These are phyloP conservation scores for Zygoascus hellenicus DNA, from an alignment of 1,139 yeast genomes.

Conservation along the genomic window DNA sequence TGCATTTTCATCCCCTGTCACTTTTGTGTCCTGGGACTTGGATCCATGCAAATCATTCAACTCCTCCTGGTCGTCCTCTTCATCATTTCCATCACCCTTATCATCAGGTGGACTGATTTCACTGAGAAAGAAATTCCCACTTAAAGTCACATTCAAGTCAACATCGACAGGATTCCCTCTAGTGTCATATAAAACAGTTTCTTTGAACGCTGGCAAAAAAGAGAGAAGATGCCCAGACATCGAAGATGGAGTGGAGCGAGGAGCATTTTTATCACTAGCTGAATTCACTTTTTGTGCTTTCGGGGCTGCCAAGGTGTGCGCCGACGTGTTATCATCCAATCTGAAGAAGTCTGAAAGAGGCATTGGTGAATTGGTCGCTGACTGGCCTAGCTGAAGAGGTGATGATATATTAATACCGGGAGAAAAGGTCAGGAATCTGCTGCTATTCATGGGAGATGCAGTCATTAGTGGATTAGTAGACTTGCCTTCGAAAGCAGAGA, in stretches of 20 bases:
- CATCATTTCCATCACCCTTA: conserved; percentile 7
- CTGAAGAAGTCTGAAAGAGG: not conserved
- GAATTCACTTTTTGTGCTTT: conserved; percentile 9
- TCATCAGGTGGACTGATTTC: conserved; percentile 13
- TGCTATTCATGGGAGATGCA: conserved; percentile 2
- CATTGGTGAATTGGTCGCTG: not conserved
- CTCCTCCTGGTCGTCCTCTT: conserved; percentile 8
- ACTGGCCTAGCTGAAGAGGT: conserved; percentile 2
- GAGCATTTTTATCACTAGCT: too few species aligned
- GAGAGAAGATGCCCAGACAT: conserved; percentile 17
- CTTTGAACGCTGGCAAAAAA: conserved; percentile 23
- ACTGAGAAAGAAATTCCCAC: conserved; percentile 28
- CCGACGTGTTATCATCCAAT: conserved; percentile 3
- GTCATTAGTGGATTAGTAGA: conserved; percentile 1
- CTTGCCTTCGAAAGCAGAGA: too few species aligned
- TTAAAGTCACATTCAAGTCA: conserved; percentile 20
- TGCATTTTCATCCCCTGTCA: conserved; percentile 6
- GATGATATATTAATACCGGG: conserved; percentile 2
- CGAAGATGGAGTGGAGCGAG: too few species aligned
- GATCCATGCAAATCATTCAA: not conserved
- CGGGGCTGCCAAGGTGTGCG: conserved; percentile 14
- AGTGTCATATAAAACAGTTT: conserved; percentile 22
- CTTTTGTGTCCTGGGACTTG: not conserved
- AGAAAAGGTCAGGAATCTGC: conserved; percentile 4
- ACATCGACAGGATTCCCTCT: conserved; percentile 22